Evolutionary conservation across 352 stramenopile genomes (phyloP).

Genomic region (Phytophthora sansomeana): DNA sequence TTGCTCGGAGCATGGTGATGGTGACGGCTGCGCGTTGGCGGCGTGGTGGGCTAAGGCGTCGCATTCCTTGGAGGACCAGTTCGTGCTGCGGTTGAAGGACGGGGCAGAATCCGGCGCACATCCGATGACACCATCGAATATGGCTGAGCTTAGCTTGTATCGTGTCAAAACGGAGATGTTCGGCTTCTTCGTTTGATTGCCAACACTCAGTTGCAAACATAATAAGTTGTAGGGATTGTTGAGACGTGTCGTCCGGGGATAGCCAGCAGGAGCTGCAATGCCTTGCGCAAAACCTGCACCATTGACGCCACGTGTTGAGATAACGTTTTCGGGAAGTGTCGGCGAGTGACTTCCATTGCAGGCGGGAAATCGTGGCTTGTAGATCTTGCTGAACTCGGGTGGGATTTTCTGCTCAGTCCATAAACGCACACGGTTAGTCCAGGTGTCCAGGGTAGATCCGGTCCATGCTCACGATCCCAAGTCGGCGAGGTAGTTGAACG

Average conservation of each 20-base stretch:
- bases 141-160: conserved; percentile 26
- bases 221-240: conserved; percentile 7
- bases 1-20: neutral
- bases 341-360: neutral
- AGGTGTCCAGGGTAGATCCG: neutral
- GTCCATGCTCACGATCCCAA: conserved; percentile 10
- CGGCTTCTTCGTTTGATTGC: neutral
- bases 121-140: conserved; percentile 7
- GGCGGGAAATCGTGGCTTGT: neutral
- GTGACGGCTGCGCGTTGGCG: conserved; percentile 4
- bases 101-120: conserved; percentile 3
- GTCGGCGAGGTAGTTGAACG: neutral
- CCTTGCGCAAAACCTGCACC: neutral
- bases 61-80: conserved; percentile 20
- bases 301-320: neutral
- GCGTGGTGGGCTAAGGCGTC: neutral
- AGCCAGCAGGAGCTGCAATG: neutral
- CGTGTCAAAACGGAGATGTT: neutral
- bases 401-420: conserved; percentile 7
- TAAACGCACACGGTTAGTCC: conserved; percentile 14
- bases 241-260: neutral
- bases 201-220: neutral
- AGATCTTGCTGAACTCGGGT: conserved; percentile 9
- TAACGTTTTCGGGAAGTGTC: neutral
- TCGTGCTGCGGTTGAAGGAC: conserved; percentile 4